phyloP scores from a whole-genome alignment of 495 filamentous ascomycete species.

The Neurospora hispaniola region DNA sequence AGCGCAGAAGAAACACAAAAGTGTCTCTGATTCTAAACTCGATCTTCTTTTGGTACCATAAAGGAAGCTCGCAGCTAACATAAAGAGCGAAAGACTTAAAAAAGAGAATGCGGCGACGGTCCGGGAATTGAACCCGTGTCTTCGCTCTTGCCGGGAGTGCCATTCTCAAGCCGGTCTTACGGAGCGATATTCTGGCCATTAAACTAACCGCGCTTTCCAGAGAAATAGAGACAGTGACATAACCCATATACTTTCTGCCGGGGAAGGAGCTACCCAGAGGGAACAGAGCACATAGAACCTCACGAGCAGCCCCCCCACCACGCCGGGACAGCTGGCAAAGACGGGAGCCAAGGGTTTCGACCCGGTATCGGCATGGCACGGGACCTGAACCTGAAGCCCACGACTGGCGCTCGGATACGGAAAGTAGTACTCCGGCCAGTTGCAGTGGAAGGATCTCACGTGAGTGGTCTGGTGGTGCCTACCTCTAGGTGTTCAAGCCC shows the following conservation, averaged over 20 bases:
- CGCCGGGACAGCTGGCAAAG: neutral
- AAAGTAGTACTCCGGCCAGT: neutral
- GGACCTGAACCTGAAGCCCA: neutral
- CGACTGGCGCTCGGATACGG: neutral
- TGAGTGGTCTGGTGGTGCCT: neutral
- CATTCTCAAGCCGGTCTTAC: neutral
- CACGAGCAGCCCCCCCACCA: neutral
- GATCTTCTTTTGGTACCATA: neutral
- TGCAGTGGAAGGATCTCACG: neutral
- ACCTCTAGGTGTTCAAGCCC: neutral
- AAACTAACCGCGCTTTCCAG: neutral
- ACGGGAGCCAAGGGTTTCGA: neutral
- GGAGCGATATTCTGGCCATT: neutral
- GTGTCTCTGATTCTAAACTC: neutral
- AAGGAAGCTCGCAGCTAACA: neutral
- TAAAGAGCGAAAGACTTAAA: neutral
- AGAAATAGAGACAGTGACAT: neutral
- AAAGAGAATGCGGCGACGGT: neutral
- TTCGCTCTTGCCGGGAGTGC: neutral
- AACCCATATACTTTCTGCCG: neutral
- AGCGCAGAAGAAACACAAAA: neutral
- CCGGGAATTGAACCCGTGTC: neutral
- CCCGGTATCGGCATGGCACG: neutral
- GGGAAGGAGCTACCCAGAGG: neutral
- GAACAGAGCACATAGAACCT: neutral